Conservation (phyloP, 768 basidiomycete genomes). For the Trametes cingulata region DNA sequence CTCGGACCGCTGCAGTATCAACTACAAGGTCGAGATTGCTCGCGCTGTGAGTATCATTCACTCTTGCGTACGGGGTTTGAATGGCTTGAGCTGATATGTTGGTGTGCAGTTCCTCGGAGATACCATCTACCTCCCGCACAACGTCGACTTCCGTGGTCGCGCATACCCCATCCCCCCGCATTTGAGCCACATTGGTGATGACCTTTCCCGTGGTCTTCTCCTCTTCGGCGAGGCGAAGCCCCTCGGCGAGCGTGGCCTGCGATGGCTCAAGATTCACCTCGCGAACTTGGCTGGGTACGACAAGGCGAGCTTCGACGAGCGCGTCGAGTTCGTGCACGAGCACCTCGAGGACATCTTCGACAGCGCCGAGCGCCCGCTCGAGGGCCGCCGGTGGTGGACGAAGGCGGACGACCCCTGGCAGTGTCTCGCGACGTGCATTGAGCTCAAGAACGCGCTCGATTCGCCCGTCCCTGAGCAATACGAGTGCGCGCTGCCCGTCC, state of each 20-base stretch:
- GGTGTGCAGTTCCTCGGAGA: slow-evolving; percentile 76
- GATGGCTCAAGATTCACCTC: slow-evolving; percentile 95
- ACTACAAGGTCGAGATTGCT: slow-evolving; percentile 97
- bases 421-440: slow-evolving; percentile 89
- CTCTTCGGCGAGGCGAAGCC: slow-evolving; percentile 78
- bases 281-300: slow-evolving; percentile 93
- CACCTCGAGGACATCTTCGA: slow-evolving; percentile 80
- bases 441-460: slow-evolving; percentile 78
- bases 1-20: slow-evolving; percentile 88
- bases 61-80: background rate
- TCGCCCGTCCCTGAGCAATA: slow-evolving; percentile 60
- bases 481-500: slow-evolving; percentile 79
- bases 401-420: slow-evolving; percentile 97
- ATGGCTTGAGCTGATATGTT: slow-evolving; percentile 2
- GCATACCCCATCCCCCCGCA: slow-evolving; percentile 97
- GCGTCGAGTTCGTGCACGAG: slow-evolving; percentile 75
- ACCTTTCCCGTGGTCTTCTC: slow-evolving; percentile 85
- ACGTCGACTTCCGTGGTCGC: slow-evolving; percentile 95
- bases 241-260: slow-evolving; percentile 80
- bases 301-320: slow-evolving; percentile 92
- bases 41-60: slow-evolving; percentile 61
- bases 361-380: slow-evolving; percentile 77
- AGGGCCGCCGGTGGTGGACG: slow-evolving; percentile 86
- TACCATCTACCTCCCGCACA: slow-evolving; percentile 90
- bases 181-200: slow-evolving; percentile 94